A percentile compares a stretch with the other conserved stretches of the same genome.
Conservation (phyloP, 805 yeast genomes). For the Diddensiella transvaalensis region DNA sequence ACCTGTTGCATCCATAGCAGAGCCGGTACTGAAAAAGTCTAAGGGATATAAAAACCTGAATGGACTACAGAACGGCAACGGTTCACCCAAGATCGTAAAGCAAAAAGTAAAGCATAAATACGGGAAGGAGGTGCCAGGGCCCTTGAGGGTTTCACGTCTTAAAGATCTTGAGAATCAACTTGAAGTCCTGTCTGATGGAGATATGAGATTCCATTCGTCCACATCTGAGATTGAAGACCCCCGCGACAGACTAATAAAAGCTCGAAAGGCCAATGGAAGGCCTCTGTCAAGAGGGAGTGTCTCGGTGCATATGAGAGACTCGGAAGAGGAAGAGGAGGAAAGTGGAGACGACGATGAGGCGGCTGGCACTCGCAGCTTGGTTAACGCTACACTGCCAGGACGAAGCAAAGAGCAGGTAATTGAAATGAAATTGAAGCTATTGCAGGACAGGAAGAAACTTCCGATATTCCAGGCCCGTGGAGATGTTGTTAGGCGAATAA, state of each 20-base stretch:
- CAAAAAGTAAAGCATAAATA: constrained; percentile 4
- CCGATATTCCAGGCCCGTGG: constrained; percentile 77
- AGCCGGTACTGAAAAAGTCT: constrained; percentile 1
- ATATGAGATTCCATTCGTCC: constrained; percentile 9
- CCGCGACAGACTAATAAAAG: background rate
- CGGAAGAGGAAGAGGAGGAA: constrained; percentile 21
- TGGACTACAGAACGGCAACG: background rate
- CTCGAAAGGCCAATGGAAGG: background rate
- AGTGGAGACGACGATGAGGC: background rate
- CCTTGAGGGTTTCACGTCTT: constrained; percentile 16
- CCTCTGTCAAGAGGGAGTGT: constrained; percentile 1
- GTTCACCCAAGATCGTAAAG: background rate
- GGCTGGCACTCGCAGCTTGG: background rate
- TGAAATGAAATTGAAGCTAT: constrained; percentile 41
- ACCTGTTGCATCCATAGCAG: background rate
- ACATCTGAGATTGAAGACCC: background rate
- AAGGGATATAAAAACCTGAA: background rate
- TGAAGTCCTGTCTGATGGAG: constrained; percentile 13
- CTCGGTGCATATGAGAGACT: constrained; percentile 18
- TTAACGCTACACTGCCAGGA: background rate
- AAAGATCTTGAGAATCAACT: constrained; percentile 7
- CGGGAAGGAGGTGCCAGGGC: constrained; percentile 15
- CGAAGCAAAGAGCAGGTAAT: background rate
- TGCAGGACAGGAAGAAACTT: constrained; percentile 51
- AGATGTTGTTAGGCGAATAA: constrained; percentile 53